Evolutionary conservation across 2,329 filamentous ascomycete genomes (phyloP).

Genomic region (Paracoccidioides lutzii): DNA sequence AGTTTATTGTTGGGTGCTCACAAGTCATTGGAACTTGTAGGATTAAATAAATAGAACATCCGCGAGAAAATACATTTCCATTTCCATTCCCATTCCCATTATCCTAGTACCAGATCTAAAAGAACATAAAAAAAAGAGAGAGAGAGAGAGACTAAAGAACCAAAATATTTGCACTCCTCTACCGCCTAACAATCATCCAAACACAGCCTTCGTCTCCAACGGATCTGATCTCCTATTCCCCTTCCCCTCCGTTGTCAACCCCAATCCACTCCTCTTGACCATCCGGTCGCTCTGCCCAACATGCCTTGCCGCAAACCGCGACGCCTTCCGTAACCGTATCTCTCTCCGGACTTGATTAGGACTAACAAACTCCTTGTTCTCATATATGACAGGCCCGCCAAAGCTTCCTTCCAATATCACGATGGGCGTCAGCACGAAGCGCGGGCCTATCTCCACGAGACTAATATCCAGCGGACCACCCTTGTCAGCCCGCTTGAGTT

Average conservation of each 20-base stretch:
- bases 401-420: constrained; percentile 92
- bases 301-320: constrained; percentile 61
- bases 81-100: no score
- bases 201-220: constrained; percentile 64
- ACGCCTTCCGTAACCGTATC: constrained; percentile 60
- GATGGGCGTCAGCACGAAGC: constrained; percentile 86
- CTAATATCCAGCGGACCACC: constrained; percentile 58
- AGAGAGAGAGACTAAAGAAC: background rate
- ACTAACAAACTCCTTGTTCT: constrained; percentile 94
- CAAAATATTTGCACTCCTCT: background rate
- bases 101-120: no score
- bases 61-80: no score
- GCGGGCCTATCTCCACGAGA: constrained; percentile 83
- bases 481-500: constrained; percentile 28
- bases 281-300: constrained; percentile 61
- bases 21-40: no score
- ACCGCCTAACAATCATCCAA: constrained; percentile 42
- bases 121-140: background rate
- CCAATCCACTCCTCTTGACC: constrained; percentile 63
- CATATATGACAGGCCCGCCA: constrained; percentile 90
- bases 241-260: constrained; percentile 56
- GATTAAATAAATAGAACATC: no score
- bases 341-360: constrained; percentile 90
- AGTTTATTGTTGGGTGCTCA: no score
- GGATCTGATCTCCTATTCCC: constrained; percentile 51